These are phyloP conservation scores for Volvox carteri DNA, from an alignment of 163 green algal genomes.

Conservation along the genomic window DNA sequence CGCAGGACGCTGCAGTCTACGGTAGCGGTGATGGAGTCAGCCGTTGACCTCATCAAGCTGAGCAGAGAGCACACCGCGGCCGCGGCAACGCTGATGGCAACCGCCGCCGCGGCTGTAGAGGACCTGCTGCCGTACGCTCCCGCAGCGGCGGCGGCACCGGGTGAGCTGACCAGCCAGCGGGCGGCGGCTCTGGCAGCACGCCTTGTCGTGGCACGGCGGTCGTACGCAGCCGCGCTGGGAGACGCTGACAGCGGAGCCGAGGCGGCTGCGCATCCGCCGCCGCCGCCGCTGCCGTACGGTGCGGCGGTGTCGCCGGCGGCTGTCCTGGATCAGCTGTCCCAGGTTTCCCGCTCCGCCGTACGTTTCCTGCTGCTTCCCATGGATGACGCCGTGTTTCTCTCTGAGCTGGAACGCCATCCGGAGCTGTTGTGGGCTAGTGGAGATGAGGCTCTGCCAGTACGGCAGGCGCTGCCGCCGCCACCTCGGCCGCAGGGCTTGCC, in stretches of 20 bases:
- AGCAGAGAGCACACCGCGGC: neutral
- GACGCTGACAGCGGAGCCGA: neutral
- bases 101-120: neutral
- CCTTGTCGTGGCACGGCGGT: neutral
- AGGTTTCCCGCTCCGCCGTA: neutral
- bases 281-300: neutral
- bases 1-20: neutral
- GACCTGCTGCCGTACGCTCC: conserved; percentile 25
- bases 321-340: conserved; percentile 1
- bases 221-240: neutral
- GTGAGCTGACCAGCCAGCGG: neutral
- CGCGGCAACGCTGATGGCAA: neutral
- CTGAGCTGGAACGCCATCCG: neutral
- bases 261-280: neutral
- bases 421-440: neutral
- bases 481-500: neutral
- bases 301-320: neutral
- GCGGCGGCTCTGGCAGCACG: conserved; percentile 2
- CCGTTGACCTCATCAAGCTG: neutral
- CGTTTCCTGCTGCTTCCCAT: conserved; percentile 25
- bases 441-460: neutral
- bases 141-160: neutral
- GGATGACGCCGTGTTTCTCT: neutral
- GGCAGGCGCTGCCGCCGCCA: neutral
- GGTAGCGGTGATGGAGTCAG: neutral